A percentile compares a stretch with the other conserved stretches of the same genome.
Evolutionary conservation across 2,329 filamentous ascomycete genomes (phyloP).

Genomic region (Sporothrix phasma): DNA sequence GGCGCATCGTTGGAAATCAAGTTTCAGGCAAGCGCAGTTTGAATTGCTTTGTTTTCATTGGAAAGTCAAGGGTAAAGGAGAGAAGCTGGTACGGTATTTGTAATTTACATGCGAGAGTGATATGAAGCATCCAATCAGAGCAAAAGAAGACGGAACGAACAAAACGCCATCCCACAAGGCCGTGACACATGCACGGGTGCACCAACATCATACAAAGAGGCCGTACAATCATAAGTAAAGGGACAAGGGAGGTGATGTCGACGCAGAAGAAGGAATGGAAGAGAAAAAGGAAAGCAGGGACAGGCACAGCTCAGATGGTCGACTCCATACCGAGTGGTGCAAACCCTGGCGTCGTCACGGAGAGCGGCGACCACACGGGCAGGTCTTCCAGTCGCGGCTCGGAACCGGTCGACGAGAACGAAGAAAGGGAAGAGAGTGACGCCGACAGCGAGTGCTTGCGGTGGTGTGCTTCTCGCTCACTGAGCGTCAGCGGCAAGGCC

Average conservation of each 20-base stretch:
- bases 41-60: no score
- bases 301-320: conserved; percentile 10
- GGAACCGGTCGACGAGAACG: not conserved
- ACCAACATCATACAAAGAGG: not conserved
- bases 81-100: no score
- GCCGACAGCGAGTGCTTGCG: not conserved
- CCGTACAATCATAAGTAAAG: not conserved
- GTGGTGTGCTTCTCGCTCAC: no score
- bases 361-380: conserved; percentile 14
- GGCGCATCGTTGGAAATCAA: no score
- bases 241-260: conserved; percentile 23
- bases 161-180: not conserved
- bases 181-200: not conserved
- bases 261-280: not conserved
- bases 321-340: conserved; percentile 17
- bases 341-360: conserved; percentile 7
- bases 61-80: no score
- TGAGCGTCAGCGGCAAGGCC: not conserved
- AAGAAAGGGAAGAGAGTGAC: not conserved
- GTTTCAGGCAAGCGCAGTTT: no score
- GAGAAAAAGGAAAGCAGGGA: conserved; percentile 20
- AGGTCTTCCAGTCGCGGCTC: conserved; percentile 13
- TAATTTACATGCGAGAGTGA: no score
- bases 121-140: not conserved
- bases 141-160: not conserved